Base-by-base conservation (phyloP, 208 protist genomes). In the Acanthamoeba lenticulata region DNA sequence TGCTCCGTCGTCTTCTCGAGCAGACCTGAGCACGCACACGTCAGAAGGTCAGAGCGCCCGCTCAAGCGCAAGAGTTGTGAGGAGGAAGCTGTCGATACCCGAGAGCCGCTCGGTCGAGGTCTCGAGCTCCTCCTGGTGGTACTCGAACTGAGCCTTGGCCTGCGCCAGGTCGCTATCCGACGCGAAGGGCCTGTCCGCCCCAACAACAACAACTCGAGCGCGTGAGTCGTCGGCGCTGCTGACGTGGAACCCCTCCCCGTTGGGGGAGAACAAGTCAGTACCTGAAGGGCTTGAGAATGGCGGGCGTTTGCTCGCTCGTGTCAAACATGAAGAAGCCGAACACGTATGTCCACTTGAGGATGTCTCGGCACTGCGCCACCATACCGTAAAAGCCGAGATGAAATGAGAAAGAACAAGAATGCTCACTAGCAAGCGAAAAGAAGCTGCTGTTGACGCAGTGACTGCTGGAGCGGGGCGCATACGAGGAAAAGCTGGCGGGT, bases 111-210 rank as follows among this genome's bases (percentile, higher is more conserved):
- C 77, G 11, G 77, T 86, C 17, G 77, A 57, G 40, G 77, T 86
- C 34, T 86, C 77, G 1, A 86, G 77, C 38, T 86, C 77, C 42
- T 86, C 77, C 44, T 86, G 77, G 29, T 86, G 77, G 44, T 86
- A 86, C 77, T 86, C 77, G 44, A 86, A 86, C 77, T 86, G 77
- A 38, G 49, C 77, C 77, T 86, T 86, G 77, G 77, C 77, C 44
- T 86, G 77, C 27, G 40, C 44, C n/a, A 86, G 13, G 24, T 86
- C 77, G 11, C 44, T 55, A 21, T 3, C 42, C n/a, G 27, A 24
- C 1, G 3, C 29, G n/a, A 86, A 86, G 4, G 77, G 77, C 45
- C 77, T 86, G 32, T 24, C 6, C 5, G 36, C 67, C 34, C 27
- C 67, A 77, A 29, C 67, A 77, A 72, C 6, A 5, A n/a, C 38